Conservation (phyloP, 192 early-diverging fungal species). For the Entomortierella parvispora region DNA sequence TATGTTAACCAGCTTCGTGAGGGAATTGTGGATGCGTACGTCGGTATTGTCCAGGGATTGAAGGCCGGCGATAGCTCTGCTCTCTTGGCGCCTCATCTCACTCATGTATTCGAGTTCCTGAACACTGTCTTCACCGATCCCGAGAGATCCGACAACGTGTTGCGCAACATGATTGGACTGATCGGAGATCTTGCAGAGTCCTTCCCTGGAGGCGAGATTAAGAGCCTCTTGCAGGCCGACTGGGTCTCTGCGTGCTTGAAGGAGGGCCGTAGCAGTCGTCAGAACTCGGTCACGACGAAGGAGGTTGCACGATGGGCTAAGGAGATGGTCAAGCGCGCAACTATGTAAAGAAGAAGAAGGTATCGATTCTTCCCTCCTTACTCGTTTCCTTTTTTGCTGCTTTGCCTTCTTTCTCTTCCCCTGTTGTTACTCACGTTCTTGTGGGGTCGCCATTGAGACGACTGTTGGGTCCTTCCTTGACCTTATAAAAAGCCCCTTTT, state of each 20-base stretch:
- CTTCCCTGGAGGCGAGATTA: constrained; percentile 81
- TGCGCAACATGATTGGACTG: constrained; percentile 85
- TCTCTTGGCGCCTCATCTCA: constrained; percentile 68
- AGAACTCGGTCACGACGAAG: constrained; percentile 59
- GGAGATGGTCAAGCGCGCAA: constrained; percentile 72
- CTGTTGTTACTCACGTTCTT: neutral
- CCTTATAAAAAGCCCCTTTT: constrained; percentile 11
- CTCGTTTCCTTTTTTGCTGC: constrained; percentile 1
- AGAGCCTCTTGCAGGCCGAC: constrained; percentile 68
- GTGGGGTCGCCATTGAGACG: too few species aligned
- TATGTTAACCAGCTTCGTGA: constrained; percentile 88
- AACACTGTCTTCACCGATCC: constrained; percentile 69
- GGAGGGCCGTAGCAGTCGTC: constrained; percentile 74
- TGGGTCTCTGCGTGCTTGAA: constrained; percentile 85
- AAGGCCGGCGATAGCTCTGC: constrained; percentile 76
- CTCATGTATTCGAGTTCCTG: constrained; percentile 85
- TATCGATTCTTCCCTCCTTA: neutral
- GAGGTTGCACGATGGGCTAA: constrained; percentile 77
- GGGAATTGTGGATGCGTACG: constrained; percentile 93
- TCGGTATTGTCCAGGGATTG: constrained; percentile 95
- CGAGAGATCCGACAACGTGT: constrained; percentile 73
- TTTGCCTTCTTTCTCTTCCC: constrained; percentile 4
- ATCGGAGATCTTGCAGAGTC: constrained; percentile 94
- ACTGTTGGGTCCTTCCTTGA: neutral
- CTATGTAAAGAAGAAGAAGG: constrained; percentile 14